These are phyloP conservation scores for Sarcodon aspratus DNA, from an alignment of 768 basidiomycete genomes.

Conservation along the genomic window DNA sequence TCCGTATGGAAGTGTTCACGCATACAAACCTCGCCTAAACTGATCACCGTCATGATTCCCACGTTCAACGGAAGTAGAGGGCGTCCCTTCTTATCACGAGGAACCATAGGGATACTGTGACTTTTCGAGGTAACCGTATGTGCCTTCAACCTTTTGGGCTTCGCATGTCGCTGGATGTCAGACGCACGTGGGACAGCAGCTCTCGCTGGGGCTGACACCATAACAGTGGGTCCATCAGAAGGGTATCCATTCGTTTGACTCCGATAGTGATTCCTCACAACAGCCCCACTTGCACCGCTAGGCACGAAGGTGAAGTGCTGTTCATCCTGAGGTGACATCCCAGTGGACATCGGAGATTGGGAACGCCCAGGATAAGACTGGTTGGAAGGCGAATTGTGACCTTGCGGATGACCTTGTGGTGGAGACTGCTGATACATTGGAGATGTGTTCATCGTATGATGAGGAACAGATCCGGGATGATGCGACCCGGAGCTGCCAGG, in stretches of 20 bases:
- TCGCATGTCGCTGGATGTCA: slow-evolving; percentile 33
- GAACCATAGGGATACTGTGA: slow-evolving; percentile 69
- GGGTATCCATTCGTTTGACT: slow-evolving; percentile 9
- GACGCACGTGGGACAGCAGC: slow-evolving; percentile 13
- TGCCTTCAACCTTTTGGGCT: slow-evolving; percentile 70
- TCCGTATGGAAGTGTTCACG: slow-evolving; percentile 82
- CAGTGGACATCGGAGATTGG: slow-evolving; percentile 18
- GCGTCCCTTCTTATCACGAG: slow-evolving; percentile 57
- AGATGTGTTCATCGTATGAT: slow-evolving; percentile 10
- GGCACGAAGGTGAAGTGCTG: slow-evolving; percentile 12
- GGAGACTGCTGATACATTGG: background rate
- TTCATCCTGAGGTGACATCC: slow-evolving; percentile 23
- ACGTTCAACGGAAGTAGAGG: slow-evolving; percentile 73
- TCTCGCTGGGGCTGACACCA: slow-evolving; percentile 4
- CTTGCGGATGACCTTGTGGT: background rate
- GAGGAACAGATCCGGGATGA: slow-evolving; percentile 7
- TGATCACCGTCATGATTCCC: slow-evolving; percentile 79
- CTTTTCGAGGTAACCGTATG: slow-evolving; percentile 73
- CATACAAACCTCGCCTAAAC: slow-evolving; percentile 66
- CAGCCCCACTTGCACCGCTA: slow-evolving; percentile 10
- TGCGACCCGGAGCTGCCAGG: slow-evolving; percentile 6
- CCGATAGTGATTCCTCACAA: slow-evolving; percentile 16
- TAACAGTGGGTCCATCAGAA: slow-evolving; percentile 13
- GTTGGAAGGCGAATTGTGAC: slow-evolving; percentile 6
- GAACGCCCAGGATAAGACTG: slow-evolving; percentile 7